These are phyloP conservation scores for Trebouxia sp. DNA, from an alignment of 139 green algal genomes.

Conservation along the genomic window DNA sequence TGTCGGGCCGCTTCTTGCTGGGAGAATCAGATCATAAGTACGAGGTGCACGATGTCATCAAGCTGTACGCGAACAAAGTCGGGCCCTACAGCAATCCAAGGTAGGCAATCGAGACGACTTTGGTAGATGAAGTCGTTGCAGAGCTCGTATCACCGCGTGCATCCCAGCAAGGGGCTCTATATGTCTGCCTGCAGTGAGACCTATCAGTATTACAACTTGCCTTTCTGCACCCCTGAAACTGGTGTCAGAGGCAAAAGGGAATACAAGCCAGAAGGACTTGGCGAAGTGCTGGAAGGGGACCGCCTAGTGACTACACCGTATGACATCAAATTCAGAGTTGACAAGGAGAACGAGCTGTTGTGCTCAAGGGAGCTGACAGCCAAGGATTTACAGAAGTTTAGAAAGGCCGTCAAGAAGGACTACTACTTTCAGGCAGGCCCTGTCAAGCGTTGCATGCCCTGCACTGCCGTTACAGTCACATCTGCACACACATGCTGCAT, in stretches of 20 bases:
- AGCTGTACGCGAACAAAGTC: slow-evolving; percentile 64
- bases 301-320: slow-evolving; percentile 88
- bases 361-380: slow-evolving; percentile 79
- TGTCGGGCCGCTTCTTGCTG: neutral
- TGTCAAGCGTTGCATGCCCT: neutral
- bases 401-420: slow-evolving; percentile 74
- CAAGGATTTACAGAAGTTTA: slow-evolving; percentile 82
- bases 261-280: slow-evolving; percentile 85
- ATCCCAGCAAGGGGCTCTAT: no score
- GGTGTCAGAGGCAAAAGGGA: no score
- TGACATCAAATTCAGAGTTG: slow-evolving; percentile 80
- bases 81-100: slow-evolving; percentile 78
- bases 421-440: slow-evolving; percentile 95
- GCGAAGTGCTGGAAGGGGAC: slow-evolving; percentile 83
- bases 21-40: slow-evolving; percentile 42
- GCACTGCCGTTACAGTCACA: neutral
- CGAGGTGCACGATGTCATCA: slow-evolving; percentile 43
- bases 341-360: slow-evolving; percentile 80
- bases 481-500: neutral
- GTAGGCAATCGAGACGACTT: no score
- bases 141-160: no score
- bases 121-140: no score
- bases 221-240: slow-evolving; percentile 87
- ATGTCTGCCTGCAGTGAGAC: slow-evolving; percentile 72
- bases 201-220: slow-evolving; percentile 96